phyloP scores from a whole-genome alignment of 768 basidiomycete genomes.

The Amanita fuliginea region DNA sequence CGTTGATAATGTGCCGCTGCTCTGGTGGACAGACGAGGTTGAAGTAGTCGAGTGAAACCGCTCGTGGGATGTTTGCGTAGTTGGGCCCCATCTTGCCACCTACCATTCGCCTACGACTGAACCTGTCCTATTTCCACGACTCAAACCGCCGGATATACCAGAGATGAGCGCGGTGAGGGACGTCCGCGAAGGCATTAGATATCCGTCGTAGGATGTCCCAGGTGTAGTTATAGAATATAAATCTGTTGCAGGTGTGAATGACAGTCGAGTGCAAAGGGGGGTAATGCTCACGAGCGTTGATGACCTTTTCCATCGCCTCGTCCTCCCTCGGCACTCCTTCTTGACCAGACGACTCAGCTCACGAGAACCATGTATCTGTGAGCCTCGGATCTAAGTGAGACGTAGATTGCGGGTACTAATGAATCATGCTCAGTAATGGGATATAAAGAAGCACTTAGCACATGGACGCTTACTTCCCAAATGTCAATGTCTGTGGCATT shows the following conservation, averaged over 20 bases:
- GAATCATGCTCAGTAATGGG: no score
- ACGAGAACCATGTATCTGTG: no score
- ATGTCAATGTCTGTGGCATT: no score
- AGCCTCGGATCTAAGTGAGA: no score
- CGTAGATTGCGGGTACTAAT: no score
- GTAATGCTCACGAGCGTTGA: slow-evolving; percentile 3
- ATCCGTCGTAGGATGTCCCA: slow-evolving; percentile 3
- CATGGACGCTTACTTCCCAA: no score
- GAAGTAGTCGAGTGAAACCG: slow-evolving; percentile 7
- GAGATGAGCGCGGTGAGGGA: slow-evolving; percentile 1
- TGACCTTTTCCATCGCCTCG: no score
- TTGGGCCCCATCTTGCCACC: slow-evolving; percentile 1
- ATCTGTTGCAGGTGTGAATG: neutral
- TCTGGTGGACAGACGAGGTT: slow-evolving; percentile 6
- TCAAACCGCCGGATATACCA: neutral
- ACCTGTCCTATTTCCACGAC: neutral
- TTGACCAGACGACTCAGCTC: no score
- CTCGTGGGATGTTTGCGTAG: slow-evolving; percentile 1
- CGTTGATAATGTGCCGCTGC: slow-evolving; percentile 1
- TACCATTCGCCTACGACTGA: slow-evolving; percentile 4
- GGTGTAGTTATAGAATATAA: slow-evolving; percentile 6
- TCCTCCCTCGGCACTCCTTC: no score
- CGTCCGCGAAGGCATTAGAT: slow-evolving; percentile 2
- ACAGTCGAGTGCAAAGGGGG: neutral
- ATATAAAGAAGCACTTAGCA: no score